phyloP scores from a whole-genome alignment of 805 yeast species.

The Candida vartiovaarae region DNA sequence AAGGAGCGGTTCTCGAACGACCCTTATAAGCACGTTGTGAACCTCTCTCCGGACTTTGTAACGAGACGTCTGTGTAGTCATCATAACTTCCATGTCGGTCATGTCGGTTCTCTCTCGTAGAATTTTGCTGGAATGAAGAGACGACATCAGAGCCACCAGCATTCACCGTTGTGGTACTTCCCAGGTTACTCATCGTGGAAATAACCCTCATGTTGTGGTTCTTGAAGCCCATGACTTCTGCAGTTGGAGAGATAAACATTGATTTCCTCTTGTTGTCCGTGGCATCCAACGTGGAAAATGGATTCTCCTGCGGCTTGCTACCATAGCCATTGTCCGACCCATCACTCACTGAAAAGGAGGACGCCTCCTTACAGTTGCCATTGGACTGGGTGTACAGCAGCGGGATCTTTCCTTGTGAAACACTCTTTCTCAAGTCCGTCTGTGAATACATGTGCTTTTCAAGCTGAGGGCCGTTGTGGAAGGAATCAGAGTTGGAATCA shows the following conservation, averaged over 20 bases:
- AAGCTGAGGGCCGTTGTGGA: constrained; percentile 7
- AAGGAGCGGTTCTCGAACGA: constrained; percentile 31
- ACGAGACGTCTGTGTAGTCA: constrained; percentile 8
- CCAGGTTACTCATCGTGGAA: constrained; percentile 29
- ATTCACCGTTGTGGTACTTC: neutral
- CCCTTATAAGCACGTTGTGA: constrained; percentile 11
- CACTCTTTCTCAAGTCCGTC: constrained; percentile 6
- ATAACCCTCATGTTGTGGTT: constrained; percentile 19
- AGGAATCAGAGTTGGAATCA: constrained; percentile 10
- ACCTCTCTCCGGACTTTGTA: constrained; percentile 16
- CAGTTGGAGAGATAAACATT: constrained; percentile 76
- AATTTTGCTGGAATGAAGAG: neutral
- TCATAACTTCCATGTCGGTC: constrained; percentile 12
- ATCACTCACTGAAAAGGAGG: constrained; percentile 12
- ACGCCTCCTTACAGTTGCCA: constrained; percentile 1
- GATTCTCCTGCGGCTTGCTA: constrained; percentile 5
- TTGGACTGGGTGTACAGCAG: constrained; percentile 12
- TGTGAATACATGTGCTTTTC: constrained; percentile 4
- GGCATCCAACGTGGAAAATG: constrained; percentile 19
- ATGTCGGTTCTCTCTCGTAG: constrained; percentile 6
- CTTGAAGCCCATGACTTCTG: constrained; percentile 52
- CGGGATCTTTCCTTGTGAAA: constrained; percentile 15
- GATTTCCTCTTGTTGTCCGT: constrained; percentile 26
- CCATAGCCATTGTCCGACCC: neutral
- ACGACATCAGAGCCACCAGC: constrained; percentile 1